Percentiles rank a stretch among this genome's conserved stretches.
These are phyloP conservation scores for Candida succiphila DNA, from an alignment of 805 yeast species.

Conservation along the genomic window DNA sequence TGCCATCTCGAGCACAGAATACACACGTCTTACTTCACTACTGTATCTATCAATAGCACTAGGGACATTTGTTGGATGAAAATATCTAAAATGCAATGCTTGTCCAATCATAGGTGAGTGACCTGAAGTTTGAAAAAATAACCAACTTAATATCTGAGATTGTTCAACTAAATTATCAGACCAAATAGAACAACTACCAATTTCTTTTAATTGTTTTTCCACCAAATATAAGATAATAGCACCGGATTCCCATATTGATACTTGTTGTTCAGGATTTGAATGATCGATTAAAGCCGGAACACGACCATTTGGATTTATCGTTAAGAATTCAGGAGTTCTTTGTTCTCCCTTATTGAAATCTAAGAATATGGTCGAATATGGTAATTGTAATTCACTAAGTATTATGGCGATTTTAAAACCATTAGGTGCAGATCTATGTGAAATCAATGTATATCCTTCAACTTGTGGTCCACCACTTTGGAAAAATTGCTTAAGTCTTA, in stretches of 20 bases:
- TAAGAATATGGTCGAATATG: conserved; percentile 71
- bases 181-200: conserved; percentile 68
- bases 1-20: conserved; percentile 92
- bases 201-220: conserved; percentile 52
- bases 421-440: conserved; percentile 85
- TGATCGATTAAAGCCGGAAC: conserved; percentile 94
- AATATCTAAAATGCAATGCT: conserved; percentile 87
- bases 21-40: conserved; percentile 87
- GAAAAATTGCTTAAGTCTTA: conserved; percentile 63
- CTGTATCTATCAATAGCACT: conserved; percentile 86
- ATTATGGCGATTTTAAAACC: conserved; percentile 94
- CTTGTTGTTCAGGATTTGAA: conserved; percentile 48
- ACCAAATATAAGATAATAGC: conserved; percentile 81
- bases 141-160: conserved; percentile 78
- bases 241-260: conserved; percentile 91
- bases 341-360: conserved; percentile 89
- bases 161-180: conserved; percentile 71
- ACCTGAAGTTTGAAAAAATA: conserved; percentile 91
- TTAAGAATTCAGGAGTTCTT: conserved; percentile 84
- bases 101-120: conserved; percentile 99
- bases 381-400: conserved; percentile 70
- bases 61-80: conserved; percentile 78
- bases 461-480: conserved; percentile 42
- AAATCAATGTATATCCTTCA: conserved; percentile 76
- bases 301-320: conserved; percentile 93